Evolutionary conservation across 257 asterid genomes (phyloP), one percentile per base, ranked within the genome.

Genomic region (Agastache rugosa): DNA sequence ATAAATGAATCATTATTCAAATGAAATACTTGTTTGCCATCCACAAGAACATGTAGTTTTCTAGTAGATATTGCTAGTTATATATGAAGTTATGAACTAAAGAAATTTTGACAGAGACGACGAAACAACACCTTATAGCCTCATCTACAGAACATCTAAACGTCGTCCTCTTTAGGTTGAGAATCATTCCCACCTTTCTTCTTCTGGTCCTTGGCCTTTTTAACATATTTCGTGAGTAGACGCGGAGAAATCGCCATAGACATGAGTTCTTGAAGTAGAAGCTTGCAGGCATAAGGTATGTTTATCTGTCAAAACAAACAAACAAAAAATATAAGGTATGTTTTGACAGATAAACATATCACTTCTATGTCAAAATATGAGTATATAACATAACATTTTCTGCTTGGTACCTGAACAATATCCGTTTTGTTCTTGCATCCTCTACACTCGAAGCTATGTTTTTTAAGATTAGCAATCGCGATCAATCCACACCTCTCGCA

Each of bases 211-310:
- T 81, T 84, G 20, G 71, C 42, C 20, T 70, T 70, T 51, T 75
- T 68, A 19, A 85, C 67, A 79, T 84, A 91, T 81, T 81, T 83
- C 1, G 90, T 90, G 7, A 87, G 81, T 82, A 88, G 84, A 75
- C 95, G 79, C 0, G 97, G 97, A 17, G 97, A 87, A 64, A 90
- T 88, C 4, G 97, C 93, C 95, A 88, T 88, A 3, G 97, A 75
- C 95, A 90, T 87, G 20, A 90, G 87, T 78, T 90, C 97, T 81
- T 90, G 95, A 64, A 90, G 79, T 17, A 90, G 76, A 70, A 90
- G 86, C 84, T 88, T 90, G 75, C 94, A 90, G 0, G 96, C 94
- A 72, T 90, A 90, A 16, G 95, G 97, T 63, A 85, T 79, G 76
- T 88, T 74, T 74, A 85, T 80, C 97, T 90, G 84, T 25, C 22